Evolutionary conservation across 2,329 filamentous ascomycete genomes (phyloP), one percentile per base, ranked within the genome.

Genomic region (Plenodomus biglobosus): DNA sequence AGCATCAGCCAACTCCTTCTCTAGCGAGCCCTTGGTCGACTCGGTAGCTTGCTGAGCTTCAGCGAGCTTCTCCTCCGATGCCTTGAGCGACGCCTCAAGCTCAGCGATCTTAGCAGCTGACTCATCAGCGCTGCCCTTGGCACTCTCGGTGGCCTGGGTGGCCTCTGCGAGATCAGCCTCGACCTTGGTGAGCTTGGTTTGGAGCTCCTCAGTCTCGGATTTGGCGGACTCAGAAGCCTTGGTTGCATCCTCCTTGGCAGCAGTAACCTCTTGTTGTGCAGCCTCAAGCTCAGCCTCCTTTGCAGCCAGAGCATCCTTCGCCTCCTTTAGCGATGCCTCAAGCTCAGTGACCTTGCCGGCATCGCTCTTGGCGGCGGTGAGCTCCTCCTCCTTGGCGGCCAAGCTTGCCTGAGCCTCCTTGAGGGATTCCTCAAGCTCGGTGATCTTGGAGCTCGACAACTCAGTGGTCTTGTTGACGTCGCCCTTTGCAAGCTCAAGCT

Each of bases 391-490:
- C 41, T 65, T 64, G 7, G 58, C 55, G 10, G 53, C 46, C 15
- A 66, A 55, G 20, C 51, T 54, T 2, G 64, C 59, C 15, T 56
- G 47, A 17, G 62, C 57, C 40, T 57, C 52, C 55, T 64, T 62
- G 37, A 64, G 18, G 4, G 56, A 52, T 10, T 50, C 48, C 38
- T 64, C 60, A 34, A 63, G 52, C 40, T 59, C 58, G 13, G 49
- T 43, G 21, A 62, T 55, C 55, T 63, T 62, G 2, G 58, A 47
- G 30, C 49, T 51, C 8, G 57, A 58, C 11, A 41, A 50, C 19
- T 66, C 63, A 7, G 55, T 46, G 17, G 46, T 53, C 46, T 59
- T 58, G 44, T 39, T 53, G 34, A 49, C 53, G 4, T 56, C 52
- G 30, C 38, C 48, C 44, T 58, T 57, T 3, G 57, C 55, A 24